Evolutionary conservation across 208 protist genomes (phyloP), one percentile per base, ranked within the genome.

Genomic region (Leishmania lainsoni): DNA sequence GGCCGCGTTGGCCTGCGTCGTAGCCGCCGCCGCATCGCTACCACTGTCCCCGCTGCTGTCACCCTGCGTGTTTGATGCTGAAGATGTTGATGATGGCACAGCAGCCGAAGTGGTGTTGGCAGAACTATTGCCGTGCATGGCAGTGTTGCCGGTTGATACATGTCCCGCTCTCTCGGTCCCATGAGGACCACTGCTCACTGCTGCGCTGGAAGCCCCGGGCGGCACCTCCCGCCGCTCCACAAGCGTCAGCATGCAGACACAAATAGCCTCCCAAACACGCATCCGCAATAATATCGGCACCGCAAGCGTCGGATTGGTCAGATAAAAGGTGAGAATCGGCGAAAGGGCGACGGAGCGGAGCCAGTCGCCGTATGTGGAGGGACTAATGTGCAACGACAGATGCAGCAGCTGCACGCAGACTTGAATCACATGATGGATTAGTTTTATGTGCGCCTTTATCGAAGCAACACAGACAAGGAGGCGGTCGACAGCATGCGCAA

Each of bases 391-490:
- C 59, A 76, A 61, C 12, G 82, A 86, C 2, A 65, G 29, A 49
- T 77, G 74, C 65, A 86, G 66, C 52, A 86, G 65, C 82, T 81
- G 82, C 39, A 86, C 78, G 49, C 82, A 81, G n/a, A 86, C 42
- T 59, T 63, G 39, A 0, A 82, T 75, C 22, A 86, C 76, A 32
- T 80, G 71, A 51, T 86, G 54, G 6, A 86, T 48, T 1, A 86
- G 73, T 49, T 56, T 56, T 16, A 54, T 58, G 58, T 86, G 82
- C 32, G 61, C 65, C 74, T 79, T 58, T 78, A 86, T 82, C 61
- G 82, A 65, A 56, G 56, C 77, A 5, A 80, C 54, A n/a, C 65
- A 17, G 39, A 79, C 68, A 65, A 86, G 79, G 49, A 86, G 65
- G 3, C 82, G 82, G 56, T 86, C 82, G 49, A 82, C n/a, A 0